A percentile compares a stretch with the other conserved stretches of the same genome.
Evolutionary conservation across 768 basidiomycete species (phyloP).

Genomic region (Leucogyrophana mollusca): DNA sequence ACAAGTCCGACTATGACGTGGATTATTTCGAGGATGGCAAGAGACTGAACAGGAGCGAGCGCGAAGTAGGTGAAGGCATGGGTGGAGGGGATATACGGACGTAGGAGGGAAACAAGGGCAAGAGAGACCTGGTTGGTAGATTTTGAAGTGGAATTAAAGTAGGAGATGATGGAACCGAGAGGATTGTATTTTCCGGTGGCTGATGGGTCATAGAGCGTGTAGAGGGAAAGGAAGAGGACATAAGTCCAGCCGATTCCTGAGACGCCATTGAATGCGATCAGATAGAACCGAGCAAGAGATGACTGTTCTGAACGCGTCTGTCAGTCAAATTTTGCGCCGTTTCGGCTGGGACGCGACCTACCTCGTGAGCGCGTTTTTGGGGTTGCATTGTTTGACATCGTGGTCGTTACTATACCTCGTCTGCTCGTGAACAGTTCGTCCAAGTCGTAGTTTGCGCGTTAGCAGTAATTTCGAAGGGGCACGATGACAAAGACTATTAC

Average conservation of each 20-base stretch:
- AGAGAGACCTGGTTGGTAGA: slow-evolving; percentile 36
- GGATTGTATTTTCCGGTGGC: slow-evolving; percentile 7
- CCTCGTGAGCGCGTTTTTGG: slow-evolving; percentile 5
- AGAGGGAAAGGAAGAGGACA: slow-evolving; percentile 57
- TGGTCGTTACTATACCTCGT: too few relatives aligned
- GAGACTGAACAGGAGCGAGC: slow-evolving; percentile 75
- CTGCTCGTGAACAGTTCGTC: too few relatives aligned
- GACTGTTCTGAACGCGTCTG: not conserved
- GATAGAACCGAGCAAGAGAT: slow-evolving; percentile 42
- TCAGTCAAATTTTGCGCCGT: not conserved
- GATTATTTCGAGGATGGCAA: slow-evolving; percentile 79
- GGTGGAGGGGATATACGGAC: slow-evolving; percentile 41
- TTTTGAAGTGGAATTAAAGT: slow-evolving; percentile 12
- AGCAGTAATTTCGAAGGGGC: too few relatives aligned
- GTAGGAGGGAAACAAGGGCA: slow-evolving; percentile 30
- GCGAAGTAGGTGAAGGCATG: slow-evolving; percentile 56
- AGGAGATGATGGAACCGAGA: slow-evolving; percentile 2
- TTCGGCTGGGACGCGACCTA: not conserved
- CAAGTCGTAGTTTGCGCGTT: too few relatives aligned
- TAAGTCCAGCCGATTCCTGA: slow-evolving; percentile 76
- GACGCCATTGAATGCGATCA: slow-evolving; percentile 74
- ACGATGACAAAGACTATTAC: too few relatives aligned
- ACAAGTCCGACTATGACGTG: slow-evolving; percentile 83
- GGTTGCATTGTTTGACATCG: not conserved
- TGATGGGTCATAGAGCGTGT: slow-evolving; percentile 36